Conservation (phyloP, 768 basidiomycete species). For the Kondoa malvinella region DNA sequence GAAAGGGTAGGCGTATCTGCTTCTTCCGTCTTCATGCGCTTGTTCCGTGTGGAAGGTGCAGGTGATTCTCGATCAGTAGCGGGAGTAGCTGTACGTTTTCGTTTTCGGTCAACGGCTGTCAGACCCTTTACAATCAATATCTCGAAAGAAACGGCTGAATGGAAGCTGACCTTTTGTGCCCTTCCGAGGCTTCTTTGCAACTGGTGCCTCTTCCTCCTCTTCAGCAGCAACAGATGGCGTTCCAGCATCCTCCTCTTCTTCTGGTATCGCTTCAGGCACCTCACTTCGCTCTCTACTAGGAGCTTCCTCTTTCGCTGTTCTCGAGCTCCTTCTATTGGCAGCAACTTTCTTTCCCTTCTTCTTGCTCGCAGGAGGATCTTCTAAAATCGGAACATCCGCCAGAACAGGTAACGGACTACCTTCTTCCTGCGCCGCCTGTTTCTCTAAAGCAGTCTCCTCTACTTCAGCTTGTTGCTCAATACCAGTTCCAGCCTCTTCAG, state of each 20-base stretch:
- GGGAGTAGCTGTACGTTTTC: conserved; percentile 4
- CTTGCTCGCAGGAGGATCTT: neutral
- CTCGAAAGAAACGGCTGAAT: neutral
- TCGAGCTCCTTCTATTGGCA: neutral
- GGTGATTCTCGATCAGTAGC: neutral
- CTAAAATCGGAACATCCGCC: neutral
- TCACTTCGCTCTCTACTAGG: neutral
- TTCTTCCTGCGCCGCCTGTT: neutral
- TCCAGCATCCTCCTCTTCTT: neutral
- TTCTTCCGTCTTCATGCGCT: neutral
- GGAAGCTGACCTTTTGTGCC: neutral
- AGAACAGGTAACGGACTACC: neutral
- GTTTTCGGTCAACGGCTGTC: conserved; percentile 24
- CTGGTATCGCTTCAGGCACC: neutral
- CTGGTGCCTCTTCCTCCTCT: neutral
- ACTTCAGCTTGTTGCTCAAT: neutral
- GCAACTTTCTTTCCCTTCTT: neutral
- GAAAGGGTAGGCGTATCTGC: neutral
- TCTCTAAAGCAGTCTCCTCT: neutral
- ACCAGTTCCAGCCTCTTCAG: neutral
- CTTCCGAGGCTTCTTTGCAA: neutral
- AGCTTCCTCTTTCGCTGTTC: neutral
- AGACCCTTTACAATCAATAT: neutral
- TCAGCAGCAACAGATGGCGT: neutral
- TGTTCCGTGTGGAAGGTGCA: neutral